Conservation (phyloP, 768 basidiomycete genomes). For the Termitomyces sp. region DNA sequence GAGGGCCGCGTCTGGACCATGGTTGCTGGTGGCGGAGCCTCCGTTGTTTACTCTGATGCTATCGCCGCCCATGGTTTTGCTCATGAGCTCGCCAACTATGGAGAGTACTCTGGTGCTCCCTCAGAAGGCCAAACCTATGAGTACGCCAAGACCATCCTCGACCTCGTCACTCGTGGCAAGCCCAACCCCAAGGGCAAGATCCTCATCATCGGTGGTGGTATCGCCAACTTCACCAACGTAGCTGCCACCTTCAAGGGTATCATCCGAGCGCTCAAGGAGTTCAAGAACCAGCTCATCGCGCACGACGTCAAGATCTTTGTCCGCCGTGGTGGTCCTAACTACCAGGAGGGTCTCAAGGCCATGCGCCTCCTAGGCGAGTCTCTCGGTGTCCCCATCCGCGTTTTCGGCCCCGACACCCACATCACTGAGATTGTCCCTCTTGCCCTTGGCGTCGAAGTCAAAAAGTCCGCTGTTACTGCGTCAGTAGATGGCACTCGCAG, state of each 20-base stretch:
- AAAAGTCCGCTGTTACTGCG: slow-evolving; percentile 24
- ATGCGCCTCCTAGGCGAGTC: slow-evolving; percentile 97
- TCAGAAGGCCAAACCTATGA: slow-evolving; percentile 98
- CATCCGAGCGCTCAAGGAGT: slow-evolving; percentile 94
- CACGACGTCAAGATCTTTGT: slow-evolving; percentile 94
- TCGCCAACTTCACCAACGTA: slow-evolving; percentile 99
- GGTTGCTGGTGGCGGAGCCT: slow-evolving; percentile 94
- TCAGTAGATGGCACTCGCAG: slow-evolving; percentile 24
- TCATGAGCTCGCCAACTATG: slow-evolving; percentile 98
- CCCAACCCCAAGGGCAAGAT: slow-evolving; percentile 89
- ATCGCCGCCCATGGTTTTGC: slow-evolving; percentile 93
- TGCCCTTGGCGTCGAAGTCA: slow-evolving; percentile 81
- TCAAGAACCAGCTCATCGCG: slow-evolving; percentile 75
- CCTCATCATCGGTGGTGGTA: slow-evolving; percentile 99
- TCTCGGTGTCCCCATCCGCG: slow-evolving; percentile 93
- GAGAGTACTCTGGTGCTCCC: slow-evolving; percentile 98
- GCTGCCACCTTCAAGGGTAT: slow-evolving; percentile 99
- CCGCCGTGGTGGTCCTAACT: slow-evolving; percentile 98
- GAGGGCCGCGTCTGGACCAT: slow-evolving; percentile 99
- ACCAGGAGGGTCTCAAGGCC: slow-evolving; percentile 96
- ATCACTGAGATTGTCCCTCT: slow-evolving; percentile 99
- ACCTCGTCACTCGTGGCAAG: slow-evolving; percentile 88
- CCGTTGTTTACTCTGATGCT: slow-evolving; percentile 68
- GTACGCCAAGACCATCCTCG: slow-evolving; percentile 98
- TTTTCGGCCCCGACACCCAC: slow-evolving; percentile 97